Conservation (phyloP, 805 yeast species). For the Candida succiphila region DNA sequence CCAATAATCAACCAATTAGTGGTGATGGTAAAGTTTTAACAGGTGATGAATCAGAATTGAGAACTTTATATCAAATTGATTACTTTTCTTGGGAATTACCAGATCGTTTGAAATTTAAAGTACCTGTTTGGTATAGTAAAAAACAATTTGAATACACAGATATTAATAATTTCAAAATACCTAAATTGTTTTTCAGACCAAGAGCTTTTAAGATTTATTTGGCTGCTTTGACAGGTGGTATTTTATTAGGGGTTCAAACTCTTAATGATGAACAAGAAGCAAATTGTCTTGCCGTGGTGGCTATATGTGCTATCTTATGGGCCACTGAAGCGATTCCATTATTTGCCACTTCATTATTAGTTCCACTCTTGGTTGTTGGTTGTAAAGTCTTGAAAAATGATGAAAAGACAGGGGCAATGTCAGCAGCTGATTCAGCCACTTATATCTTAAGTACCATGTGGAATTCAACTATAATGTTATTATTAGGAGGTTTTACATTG, state of each 20-base stretch:
- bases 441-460: conserved; percentile 41
- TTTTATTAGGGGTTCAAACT: conserved; percentile 49
- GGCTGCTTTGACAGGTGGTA: conserved; percentile 40
- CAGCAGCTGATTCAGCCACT: conserved; percentile 29
- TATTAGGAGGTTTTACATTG: conserved; percentile 44
- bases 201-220: conserved; percentile 38
- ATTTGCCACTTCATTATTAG: conserved; percentile 36
- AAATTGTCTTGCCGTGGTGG: conserved; percentile 58
- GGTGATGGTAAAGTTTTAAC: conserved; percentile 26
- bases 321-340: conserved; percentile 43
- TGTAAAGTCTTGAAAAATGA: conserved; percentile 39
- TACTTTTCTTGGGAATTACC: conserved; percentile 23
- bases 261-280: conserved; percentile 51
- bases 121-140: conserved; percentile 9
- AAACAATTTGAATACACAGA: conserved; percentile 3
- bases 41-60: conserved; percentile 22
- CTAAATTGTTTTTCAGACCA: conserved; percentile 36
- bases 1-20: conserved; percentile 6
- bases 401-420: conserved; percentile 36
- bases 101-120: conserved; percentile 12
- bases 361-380: conserved; percentile 36
- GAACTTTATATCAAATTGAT: conserved; percentile 23
- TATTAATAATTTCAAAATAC: conserved; percentile 27
- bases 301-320: conserved; percentile 42
- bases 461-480: conserved; percentile 40